Evolutionary conservation across 2,329 filamentous ascomycete genomes (phyloP).

Genomic region (Fusarium buharicum): DNA sequence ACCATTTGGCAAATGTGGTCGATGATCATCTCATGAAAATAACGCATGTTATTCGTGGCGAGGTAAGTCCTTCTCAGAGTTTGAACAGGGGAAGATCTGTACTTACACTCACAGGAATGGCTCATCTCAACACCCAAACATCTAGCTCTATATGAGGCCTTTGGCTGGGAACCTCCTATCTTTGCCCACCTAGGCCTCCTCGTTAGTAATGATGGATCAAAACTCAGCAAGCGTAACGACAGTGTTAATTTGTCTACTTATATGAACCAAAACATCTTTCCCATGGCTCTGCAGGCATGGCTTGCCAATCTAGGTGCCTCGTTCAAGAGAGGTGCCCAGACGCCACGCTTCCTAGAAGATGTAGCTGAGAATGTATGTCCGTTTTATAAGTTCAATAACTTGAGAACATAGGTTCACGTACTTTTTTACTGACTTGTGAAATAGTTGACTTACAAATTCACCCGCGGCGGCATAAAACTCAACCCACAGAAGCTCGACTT

Average conservation of each 20-base stretch:
- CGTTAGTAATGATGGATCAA: conserved; percentile 73
- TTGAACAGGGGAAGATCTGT: accelerated
- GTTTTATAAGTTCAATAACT: not conserved
- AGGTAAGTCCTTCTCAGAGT: conserved; percentile 58
- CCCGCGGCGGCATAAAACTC: conserved; percentile 87
- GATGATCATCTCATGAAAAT: conserved; percentile 97
- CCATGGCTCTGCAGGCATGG: conserved; percentile 76
- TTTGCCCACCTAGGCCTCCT: conserved; percentile 86
- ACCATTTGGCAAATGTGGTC: conserved; percentile 96
- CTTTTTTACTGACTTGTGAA: conserved; percentile 38
- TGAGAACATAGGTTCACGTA: not conserved
- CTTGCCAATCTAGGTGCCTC: conserved; percentile 72
- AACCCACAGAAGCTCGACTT: conserved; percentile 82
- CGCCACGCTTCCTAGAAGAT: conserved; percentile 66
- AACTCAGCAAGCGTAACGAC: conserved; percentile 85
- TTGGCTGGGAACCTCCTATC: conserved; percentile 76
- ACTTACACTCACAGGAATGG: conserved; percentile 74
- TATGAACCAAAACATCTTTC: conserved; percentile 57
- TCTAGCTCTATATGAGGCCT: conserved; percentile 76
- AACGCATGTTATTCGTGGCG: conserved; percentile 92
- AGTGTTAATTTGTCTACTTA: conserved; percentile 63
- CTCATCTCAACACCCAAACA: conserved; percentile 88
- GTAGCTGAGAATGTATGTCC: conserved; percentile 72
- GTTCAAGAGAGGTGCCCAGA: conserved; percentile 43
- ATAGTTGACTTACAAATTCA: conserved; percentile 87